Evolutionary conservation across 371 early-diverging fungal genomes (phyloP).

Genomic region (Mortierella polycephala): DNA sequence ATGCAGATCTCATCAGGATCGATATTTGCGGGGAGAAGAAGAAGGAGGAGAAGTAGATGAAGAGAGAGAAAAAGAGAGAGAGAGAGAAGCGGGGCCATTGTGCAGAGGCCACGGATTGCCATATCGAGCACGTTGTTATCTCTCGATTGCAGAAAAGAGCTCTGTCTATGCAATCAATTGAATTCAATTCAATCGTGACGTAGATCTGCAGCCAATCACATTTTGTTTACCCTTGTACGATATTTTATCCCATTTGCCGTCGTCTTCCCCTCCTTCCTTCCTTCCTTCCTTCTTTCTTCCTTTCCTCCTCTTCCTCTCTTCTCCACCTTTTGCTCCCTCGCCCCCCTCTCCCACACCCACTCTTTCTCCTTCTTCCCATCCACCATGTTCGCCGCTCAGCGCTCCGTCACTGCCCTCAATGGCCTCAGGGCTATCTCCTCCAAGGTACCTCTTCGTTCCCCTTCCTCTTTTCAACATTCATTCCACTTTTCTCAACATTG

Average conservation of each 20-base stretch:
- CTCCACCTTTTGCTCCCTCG: conserved; percentile 10
- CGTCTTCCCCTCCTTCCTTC: neutral
- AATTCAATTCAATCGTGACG: conserved; percentile 12
- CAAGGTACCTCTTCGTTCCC: conserved; percentile 24
- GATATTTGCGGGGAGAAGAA: neutral
- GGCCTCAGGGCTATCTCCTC: conserved; percentile 52
- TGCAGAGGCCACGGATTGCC: conserved; percentile 25
- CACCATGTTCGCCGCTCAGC: conserved; percentile 47
- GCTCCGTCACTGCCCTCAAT: conserved; percentile 45
- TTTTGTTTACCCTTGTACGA: conserved; percentile 12
- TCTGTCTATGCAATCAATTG: neutral
- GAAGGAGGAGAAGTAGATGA: neutral
- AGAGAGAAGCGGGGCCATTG: too few relatives aligned
- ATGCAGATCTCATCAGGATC: neutral
- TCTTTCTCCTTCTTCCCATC: conserved; percentile 2
- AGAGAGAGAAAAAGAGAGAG: conserved; percentile 4
- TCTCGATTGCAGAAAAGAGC: neutral
- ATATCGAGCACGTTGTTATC: conserved; percentile 15
- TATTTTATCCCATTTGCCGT: conserved; percentile 6
- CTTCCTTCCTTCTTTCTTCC: conserved; percentile 2
- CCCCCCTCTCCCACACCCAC: conserved; percentile 7
- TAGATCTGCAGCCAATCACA: conserved; percentile 14
- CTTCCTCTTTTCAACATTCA: neutral
- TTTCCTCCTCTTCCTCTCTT: conserved; percentile 12
- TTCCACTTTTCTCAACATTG: conserved; percentile 12